A percentile compares a stretch with the other conserved stretches of the same genome.
Conservation (phyloP, 2,329 filamentous ascomycete species). For the Aspergillus pseudotamarii region DNA sequence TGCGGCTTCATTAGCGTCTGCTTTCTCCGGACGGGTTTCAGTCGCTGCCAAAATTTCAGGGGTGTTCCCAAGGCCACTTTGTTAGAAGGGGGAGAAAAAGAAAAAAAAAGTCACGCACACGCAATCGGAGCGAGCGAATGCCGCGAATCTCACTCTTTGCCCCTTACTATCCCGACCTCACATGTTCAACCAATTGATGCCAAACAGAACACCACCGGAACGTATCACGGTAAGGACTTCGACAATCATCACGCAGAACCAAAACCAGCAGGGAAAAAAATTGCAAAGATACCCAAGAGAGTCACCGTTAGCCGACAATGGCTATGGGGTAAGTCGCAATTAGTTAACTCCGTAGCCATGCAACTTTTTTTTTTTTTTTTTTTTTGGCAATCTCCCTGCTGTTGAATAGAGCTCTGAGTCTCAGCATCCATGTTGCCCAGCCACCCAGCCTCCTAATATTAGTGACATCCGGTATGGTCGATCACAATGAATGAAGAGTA, state of each 20-base stretch:
- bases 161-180: neutral
- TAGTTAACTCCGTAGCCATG: slow-evolving; percentile 16
- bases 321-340: slow-evolving; percentile 8
- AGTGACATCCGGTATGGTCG: slow-evolving; percentile 1
- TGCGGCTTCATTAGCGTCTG: slow-evolving; percentile 24
- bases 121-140: neutral
- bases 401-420: slow-evolving; percentile 8
- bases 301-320: slow-evolving; percentile 1
- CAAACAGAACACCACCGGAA: neutral
- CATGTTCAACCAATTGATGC: neutral
- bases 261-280: neutral
- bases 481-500: neutral
- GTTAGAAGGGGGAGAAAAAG: slow-evolving; percentile 9
- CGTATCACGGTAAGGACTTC: neutral
- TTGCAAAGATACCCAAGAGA: slow-evolving; percentile 2
- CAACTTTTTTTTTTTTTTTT: slow-evolving; percentile 12
- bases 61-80: slow-evolving; percentile 3
- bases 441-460: slow-evolving; percentile 29
- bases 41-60: slow-evolving; percentile 5
- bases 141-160: neutral
- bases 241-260: neutral
- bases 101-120: neutral
- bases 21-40: slow-evolving; percentile 3
- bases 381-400: slow-evolving; percentile 9
- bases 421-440: slow-evolving; percentile 23